Evolutionary conservation across 208 protist species (phyloP).

Genomic region (Acanthamoeba lenticulata): DNA sequence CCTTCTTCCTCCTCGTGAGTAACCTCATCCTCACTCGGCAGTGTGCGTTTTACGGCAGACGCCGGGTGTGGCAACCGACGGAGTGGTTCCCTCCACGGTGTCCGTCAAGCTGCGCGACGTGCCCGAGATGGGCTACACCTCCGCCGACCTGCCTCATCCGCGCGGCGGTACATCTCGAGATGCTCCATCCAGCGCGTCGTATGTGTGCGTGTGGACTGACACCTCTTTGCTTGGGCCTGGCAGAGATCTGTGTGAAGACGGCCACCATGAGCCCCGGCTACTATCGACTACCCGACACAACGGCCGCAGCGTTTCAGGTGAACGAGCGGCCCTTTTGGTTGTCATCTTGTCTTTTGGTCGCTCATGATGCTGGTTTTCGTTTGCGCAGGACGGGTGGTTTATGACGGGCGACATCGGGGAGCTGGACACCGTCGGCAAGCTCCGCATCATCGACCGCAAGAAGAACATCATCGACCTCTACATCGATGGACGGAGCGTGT

Average conservation of each 20-base stretch:
- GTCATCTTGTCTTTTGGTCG: background rate
- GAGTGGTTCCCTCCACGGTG: background rate
- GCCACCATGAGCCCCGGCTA: conserved; percentile 53
- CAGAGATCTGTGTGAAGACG: conserved; percentile 37
- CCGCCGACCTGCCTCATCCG: conserved; percentile 63
- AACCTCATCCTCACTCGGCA: background rate
- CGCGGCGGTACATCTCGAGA: conserved; percentile 24
- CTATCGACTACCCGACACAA: conserved; percentile 65
- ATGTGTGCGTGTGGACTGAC: too few species aligned
- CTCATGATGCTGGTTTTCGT: background rate
- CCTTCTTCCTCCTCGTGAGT: too few species aligned
- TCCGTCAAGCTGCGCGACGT: conserved; percentile 47
- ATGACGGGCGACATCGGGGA: conserved; percentile 65
- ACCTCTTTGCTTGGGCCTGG: background rate
- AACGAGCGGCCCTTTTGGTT: background rate
- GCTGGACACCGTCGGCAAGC: background rate
- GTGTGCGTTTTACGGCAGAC: background rate
- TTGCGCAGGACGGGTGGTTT: conserved; percentile 43
- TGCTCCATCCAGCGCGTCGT: background rate
- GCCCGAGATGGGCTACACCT: conserved; percentile 72
- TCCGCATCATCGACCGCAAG: conserved; percentile 71
- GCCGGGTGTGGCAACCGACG: background rate
- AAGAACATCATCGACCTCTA: conserved; percentile 74
- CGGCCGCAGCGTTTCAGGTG: background rate
- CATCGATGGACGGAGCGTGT: background rate